phyloP scores from a whole-genome alignment of 1,139 yeast species.

The Geotrichum macrosporum region DNA sequence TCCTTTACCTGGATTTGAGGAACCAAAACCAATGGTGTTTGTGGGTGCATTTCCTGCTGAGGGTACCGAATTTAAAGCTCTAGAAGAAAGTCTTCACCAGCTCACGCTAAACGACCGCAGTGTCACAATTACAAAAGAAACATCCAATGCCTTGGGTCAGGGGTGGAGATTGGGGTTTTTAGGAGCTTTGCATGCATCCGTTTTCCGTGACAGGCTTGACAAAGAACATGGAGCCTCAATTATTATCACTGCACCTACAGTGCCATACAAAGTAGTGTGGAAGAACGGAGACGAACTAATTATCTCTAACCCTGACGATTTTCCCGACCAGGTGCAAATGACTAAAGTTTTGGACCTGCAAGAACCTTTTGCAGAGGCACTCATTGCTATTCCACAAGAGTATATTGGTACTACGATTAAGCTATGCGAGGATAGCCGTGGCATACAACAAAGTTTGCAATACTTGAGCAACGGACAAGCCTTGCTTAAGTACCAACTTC shows the following conservation, averaged over 20 bases:
- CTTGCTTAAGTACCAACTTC: slow-evolving; percentile 69
- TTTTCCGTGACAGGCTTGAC: slow-evolving; percentile 83
- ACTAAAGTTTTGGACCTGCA: slow-evolving; percentile 53
- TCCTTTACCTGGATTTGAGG: slow-evolving; percentile 91
- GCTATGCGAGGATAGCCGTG: slow-evolving; percentile 79
- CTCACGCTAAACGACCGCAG: slow-evolving; percentile 87
- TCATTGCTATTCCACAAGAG: slow-evolving; percentile 88
- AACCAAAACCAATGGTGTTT: slow-evolving; percentile 96
- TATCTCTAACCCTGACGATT: slow-evolving; percentile 86
- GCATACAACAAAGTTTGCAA: slow-evolving; percentile 72
- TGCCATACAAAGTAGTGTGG: slow-evolving; percentile 74
- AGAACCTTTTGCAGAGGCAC: slow-evolving; percentile 89
- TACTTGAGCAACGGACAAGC: slow-evolving; percentile 81
- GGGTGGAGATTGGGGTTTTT: slow-evolving; percentile 97
- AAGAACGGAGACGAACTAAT: slow-evolving; percentile 57
- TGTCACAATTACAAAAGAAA: slow-evolving; percentile 82
- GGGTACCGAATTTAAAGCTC: slow-evolving; percentile 79
- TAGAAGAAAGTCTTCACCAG: slow-evolving; percentile 87
- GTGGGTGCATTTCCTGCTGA: slow-evolving; percentile 98
- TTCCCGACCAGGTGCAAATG: slow-evolving; percentile 54
- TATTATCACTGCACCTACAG: slow-evolving; percentile 93
- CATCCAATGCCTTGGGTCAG: slow-evolving; percentile 91
- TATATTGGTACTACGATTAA: slow-evolving; percentile 83
- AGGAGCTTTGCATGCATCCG: slow-evolving; percentile 93
- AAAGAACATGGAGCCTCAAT: slow-evolving; percentile 91